Conservation (phyloP, 1,284 basidiomycete genomes). For the Cystobasidiaceae sp. region DNA sequence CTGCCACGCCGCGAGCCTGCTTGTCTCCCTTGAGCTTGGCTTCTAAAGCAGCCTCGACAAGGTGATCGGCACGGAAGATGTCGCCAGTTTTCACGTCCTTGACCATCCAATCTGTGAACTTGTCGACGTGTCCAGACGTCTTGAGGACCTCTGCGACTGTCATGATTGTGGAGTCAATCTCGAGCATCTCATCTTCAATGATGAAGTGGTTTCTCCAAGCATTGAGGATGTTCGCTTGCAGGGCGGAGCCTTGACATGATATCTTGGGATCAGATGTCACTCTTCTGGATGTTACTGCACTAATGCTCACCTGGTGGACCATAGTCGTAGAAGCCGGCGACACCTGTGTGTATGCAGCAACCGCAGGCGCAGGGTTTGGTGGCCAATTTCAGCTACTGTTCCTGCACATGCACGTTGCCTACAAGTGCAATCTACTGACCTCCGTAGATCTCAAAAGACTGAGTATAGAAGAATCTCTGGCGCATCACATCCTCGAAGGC, state of each 20-base stretch:
- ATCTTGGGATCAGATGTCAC: too few relatives aligned
- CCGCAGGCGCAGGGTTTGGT: too few relatives aligned
- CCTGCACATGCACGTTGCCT: too few relatives aligned
- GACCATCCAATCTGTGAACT: constrained; percentile 99
- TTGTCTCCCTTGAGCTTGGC: constrained; percentile 83
- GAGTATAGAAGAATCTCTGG: constrained; percentile 94
- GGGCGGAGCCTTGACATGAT: constrained; percentile 81
- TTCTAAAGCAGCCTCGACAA: constrained; percentile 89
- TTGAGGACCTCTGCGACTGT: constrained; percentile 93
- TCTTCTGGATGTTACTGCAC: background rate
- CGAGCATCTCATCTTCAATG: constrained; percentile 97
- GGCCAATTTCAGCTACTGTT: too few relatives aligned
- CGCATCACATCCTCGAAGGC: constrained; percentile 82
- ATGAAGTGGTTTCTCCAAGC: constrained; percentile 99
- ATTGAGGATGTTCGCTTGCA: constrained; percentile 94
- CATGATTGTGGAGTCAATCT: constrained; percentile 97
- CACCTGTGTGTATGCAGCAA: constrained; percentile 49
- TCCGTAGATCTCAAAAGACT: constrained; percentile 97
- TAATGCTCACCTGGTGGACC: constrained; percentile 49
- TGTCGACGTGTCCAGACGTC: constrained; percentile 94
- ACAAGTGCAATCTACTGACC: too few relatives aligned
- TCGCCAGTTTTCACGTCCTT: constrained; percentile 92
- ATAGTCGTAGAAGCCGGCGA: constrained; percentile 93
- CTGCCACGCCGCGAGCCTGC: constrained; percentile 72
- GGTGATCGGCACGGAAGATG: constrained; percentile 93